Conservation (phyloP, 176 grass and related monocot species). For the Aegilops tauschii region DNA sequence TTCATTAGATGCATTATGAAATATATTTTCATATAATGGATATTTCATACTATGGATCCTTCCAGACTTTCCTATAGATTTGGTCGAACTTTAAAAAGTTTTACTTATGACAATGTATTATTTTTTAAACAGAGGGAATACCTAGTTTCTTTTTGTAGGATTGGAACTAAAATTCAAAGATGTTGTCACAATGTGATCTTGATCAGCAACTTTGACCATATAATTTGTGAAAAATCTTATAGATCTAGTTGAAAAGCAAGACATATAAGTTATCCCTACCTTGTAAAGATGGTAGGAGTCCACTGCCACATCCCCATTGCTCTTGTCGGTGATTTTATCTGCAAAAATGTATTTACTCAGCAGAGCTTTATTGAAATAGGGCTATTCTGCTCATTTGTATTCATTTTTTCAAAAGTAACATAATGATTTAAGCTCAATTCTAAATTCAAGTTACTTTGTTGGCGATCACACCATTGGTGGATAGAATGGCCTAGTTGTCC, state of each 20-base stretch:
- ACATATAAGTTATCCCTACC: neutral
- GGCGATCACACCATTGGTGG: too few species aligned
- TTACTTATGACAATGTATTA: too few species aligned
- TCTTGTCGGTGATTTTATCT: constrained; percentile 43
- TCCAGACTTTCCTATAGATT: too few species aligned
- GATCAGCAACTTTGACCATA: neutral
- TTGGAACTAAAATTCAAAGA: neutral
- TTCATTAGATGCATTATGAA: too few species aligned
- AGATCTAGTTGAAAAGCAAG: neutral
- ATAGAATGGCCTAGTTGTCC: neutral
- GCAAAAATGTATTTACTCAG: neutral
- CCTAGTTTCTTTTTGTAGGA: neutral
- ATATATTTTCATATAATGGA: too few species aligned
- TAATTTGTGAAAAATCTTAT: neutral
- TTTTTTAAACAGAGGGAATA: neutral
- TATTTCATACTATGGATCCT: too few species aligned
- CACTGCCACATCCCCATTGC: constrained; percentile 58
- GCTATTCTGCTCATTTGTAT: neutral
- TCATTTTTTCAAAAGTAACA: neutral
- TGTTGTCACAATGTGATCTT: neutral
- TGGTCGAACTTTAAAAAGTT: too few species aligned
- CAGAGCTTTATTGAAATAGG: neutral
- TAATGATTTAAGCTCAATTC: too few species aligned
- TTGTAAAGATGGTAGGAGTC: constrained; percentile 61
- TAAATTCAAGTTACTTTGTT: too few species aligned